Evolutionary conservation across 2,329 filamentous ascomycete species (phyloP).

Genomic region (Aspergillus fijiensis): DNA sequence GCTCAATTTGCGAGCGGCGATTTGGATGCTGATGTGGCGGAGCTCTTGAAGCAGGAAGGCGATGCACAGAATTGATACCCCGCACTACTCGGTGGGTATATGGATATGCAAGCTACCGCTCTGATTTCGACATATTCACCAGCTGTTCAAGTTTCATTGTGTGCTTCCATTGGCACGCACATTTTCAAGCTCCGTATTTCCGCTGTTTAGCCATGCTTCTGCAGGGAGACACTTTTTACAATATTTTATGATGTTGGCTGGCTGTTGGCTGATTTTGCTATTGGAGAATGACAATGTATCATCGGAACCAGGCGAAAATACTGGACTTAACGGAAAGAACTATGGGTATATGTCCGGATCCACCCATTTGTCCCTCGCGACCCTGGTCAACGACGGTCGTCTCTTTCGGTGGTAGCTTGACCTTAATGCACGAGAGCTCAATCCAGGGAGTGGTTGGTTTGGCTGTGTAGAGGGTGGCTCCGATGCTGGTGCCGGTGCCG

Average conservation of each 20-base stretch:
- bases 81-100: not conserved
- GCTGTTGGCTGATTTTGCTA: not conserved
- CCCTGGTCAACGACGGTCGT: conserved; percentile 23
- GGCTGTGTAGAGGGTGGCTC: conserved; percentile 17
- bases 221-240: not conserved
- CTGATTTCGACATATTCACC: not conserved
- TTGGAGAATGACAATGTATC: not conserved
- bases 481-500: conserved; percentile 15
- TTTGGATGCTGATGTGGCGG: conserved; percentile 62
- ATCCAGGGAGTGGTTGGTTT: conserved; percentile 20
- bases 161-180: not conserved
- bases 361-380: conserved; percentile 32
- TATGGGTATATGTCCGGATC: conserved; percentile 40
- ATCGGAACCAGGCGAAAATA: not conserved
- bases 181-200: not conserved
- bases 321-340: not conserved
- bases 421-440: conserved; percentile 21
- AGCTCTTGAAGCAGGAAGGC: conserved; percentile 54
- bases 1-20: conserved; percentile 53
- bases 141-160: not conserved
- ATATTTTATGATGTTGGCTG: conserved; percentile 1
- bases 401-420: conserved; percentile 24
- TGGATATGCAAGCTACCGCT: not conserved
- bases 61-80: conserved; percentile 18
- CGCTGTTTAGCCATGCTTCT: not conserved